phyloP scores from a whole-genome alignment of 106 monocot species.

The Apostasia shenzhenica region DNA sequence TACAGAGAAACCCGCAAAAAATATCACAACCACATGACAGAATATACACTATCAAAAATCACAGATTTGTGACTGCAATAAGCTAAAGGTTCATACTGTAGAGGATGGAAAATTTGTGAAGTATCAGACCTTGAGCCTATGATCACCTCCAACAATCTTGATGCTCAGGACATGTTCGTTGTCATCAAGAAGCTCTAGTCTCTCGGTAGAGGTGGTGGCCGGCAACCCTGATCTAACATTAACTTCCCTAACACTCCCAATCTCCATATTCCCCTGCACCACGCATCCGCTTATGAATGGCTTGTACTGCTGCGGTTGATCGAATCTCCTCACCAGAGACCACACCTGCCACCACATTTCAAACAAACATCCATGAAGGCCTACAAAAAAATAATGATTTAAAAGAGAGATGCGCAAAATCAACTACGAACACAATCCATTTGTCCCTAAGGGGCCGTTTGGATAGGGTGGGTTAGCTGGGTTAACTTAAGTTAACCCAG shows the following conservation, averaged over 20 bases:
- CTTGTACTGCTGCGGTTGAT: slow-evolving; percentile 65
- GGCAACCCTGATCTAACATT: slow-evolving; percentile 86
- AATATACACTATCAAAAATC: neutral
- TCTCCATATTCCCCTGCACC: slow-evolving; percentile 49
- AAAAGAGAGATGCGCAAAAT: neutral
- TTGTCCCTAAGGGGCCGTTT: too few relatives aligned
- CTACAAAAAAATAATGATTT: neutral
- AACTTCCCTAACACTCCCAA: slow-evolving; percentile 82
- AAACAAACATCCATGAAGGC: neutral
- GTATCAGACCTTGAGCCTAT: slow-evolving; percentile 54
- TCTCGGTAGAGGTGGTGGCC: slow-evolving; percentile 81
- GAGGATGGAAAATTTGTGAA: neutral
- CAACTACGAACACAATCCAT: neutral
- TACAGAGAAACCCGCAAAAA: too few relatives aligned
- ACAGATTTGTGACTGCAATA: neutral
- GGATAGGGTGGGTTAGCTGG: too few relatives aligned
- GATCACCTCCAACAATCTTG: slow-evolving; percentile 83
- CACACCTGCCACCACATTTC: slow-evolving; percentile 30
- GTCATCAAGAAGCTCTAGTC: slow-evolving; percentile 75
- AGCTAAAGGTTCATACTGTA: neutral
- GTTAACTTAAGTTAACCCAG: too few relatives aligned
- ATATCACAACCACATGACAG: too few relatives aligned
- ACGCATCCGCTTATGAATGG: slow-evolving; percentile 66
- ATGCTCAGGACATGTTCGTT: slow-evolving; percentile 65
- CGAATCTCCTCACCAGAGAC: slow-evolving; percentile 60